These are phyloP conservation scores for Gonium pectorale DNA, from an alignment of 139 green algal genomes.

Conservation along the genomic window DNA sequence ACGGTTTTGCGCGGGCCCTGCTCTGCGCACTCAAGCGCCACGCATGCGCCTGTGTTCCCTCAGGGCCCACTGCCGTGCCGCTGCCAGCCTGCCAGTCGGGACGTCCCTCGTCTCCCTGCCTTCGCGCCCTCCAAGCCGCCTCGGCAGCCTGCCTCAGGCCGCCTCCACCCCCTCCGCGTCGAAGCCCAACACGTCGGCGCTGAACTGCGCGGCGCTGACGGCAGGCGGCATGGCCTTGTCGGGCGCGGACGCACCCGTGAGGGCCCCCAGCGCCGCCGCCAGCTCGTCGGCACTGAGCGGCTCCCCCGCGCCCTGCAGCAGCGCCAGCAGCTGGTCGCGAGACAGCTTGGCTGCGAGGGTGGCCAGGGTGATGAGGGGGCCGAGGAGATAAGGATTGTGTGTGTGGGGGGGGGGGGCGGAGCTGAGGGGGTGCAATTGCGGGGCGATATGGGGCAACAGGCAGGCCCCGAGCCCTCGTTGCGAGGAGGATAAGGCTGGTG, in stretches of 20 bases:
- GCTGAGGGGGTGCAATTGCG: not conserved
- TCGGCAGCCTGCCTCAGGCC: not conserved
- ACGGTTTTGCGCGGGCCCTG: too few species aligned
- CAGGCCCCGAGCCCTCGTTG: not conserved
- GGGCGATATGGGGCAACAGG: not conserved
- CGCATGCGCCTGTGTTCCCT: not conserved
- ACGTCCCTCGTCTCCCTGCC: not conserved
- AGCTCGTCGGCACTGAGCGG: slow-evolving; percentile 66
- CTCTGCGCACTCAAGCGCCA: too few species aligned
- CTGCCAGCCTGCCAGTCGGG: not conserved
- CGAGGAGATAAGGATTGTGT: not conserved
- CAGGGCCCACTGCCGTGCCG: not conserved
- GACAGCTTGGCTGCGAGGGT: slow-evolving; percentile 44
- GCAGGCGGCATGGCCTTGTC: slow-evolving; percentile 57
- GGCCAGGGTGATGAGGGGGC: not conserved
- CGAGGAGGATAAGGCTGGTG: not conserved
- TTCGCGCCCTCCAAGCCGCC: not conserved
- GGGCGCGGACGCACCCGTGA: slow-evolving; percentile 54
- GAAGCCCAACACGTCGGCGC: slow-evolving; percentile 74
- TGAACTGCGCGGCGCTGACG: slow-evolving; percentile 62
- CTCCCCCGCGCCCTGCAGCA: slow-evolving; percentile 67
- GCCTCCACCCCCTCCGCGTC: slow-evolving; percentile 31
- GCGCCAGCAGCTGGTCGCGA: slow-evolving; percentile 57
- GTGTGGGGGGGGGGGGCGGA: not conserved
- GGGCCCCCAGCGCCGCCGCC: slow-evolving; percentile 45